Base-by-base conservation (phyloP, 2,329 filamentous ascomycete species). In the Curvularia eragrostidis region DNA sequence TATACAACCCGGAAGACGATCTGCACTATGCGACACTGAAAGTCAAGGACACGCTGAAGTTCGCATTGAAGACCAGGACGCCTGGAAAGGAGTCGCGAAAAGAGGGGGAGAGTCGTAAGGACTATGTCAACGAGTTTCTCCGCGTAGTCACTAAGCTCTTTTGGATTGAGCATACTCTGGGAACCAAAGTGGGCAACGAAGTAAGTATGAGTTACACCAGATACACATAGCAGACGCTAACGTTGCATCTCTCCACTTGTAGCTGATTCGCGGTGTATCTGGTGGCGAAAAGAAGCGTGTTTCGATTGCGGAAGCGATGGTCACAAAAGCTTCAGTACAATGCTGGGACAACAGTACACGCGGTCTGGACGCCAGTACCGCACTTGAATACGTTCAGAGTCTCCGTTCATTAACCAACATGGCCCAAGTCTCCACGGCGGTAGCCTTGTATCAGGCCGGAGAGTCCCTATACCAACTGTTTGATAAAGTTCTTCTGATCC, bases 1-100 rank as follows among this genome's bases (percentile, higher is more conserved):
- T 91, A 12, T 93, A 94, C 73, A 92, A 91, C 65, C 88, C 91
- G 13, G 91, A 94, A 77, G 86, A 89, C 26, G 89, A 92, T 71
- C 82, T 89, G 26, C 90, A 93, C 71, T 93, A 92, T 62, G 87
- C 90, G 0, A 88, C 90, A n/a, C 78, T 95, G 21, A 91, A 88
- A 0, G 89, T 93, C 10, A 86, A 88, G 1, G 84, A 91, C 63
- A 94, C 90, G 0, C 80, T 94, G 0, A 82, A 86, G 49, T 93
- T 93, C 70, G 91, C 91, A 0, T 83, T 90, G 1, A 84, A 87
- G 49, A 86, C 87, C 0, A 82, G 89, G 50, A 90, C 89, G 0
- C 89, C 90, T 0, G 84, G 85, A 1, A 84, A 88, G 51, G 75
- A 77, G 15, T 84, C 83, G 6, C 80, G 88, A 1, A 82, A 89